Evolutionary conservation across 305 asterid species (phyloP), one percentile per base, ranked within the genome.

Genomic region (Striga hermonthica): DNA sequence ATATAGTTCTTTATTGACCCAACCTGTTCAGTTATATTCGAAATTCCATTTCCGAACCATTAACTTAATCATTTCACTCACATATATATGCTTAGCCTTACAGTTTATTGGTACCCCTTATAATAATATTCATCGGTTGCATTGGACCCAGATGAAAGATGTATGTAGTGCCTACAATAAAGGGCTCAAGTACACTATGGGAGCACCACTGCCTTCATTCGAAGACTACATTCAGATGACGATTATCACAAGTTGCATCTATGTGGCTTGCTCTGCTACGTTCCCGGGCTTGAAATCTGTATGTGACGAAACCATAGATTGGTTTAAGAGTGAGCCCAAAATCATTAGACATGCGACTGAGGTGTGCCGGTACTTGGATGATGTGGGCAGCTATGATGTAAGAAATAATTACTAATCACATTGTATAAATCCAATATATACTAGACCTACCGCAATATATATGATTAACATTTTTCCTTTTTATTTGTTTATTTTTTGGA

Each of bases 311-410:
- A 35, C 9, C 57, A 28, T 61, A 7, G 64, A 70, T 9, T 70
- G 69, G 68, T 28, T 70, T 4, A 7, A 28, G 15, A 40, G 34
- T 13, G 41, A 50, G 38, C 59, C 69, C 15, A 61, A 55, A 44
- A 14, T 22, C 55, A 36, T 62, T 4, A 14, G 44, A 4, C 12
- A 44, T 11, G 57, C 47, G 41, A 55, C 7, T 58, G 12, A 41
- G 64, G 9, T 70, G 59, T 62, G 9, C 62, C 7, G 6, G 8
- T 8, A 14, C 10, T 8, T 60, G n/a, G 15, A 40, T 14, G 48
- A 69, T 52, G n/a, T 58, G 22, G 22, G 7, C 45, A 9, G 11
- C 47, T 4, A 60, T 22, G 40, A 52, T 65, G 75, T 69, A 48
- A 57, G 68, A 12, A 44, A 39, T 54, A 16, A 7, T 9, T 7